Evolutionary conservation across 192 early-diverging fungal species (phyloP), one percentile per base, ranked within the genome.

Genomic region (Backusella sp.): DNA sequence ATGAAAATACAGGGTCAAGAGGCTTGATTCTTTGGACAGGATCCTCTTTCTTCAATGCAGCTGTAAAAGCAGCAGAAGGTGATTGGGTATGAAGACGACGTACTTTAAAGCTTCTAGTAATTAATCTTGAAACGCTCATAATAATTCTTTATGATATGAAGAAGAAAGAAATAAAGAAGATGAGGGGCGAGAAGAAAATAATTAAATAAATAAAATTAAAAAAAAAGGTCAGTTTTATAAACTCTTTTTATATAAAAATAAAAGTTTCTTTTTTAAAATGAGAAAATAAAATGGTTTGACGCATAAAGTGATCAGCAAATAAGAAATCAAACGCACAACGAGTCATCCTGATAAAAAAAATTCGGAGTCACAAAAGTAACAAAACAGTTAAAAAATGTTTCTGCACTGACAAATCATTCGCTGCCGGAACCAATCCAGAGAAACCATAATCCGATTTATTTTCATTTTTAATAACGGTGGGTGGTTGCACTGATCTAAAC

Each of bases 61-160:
- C 34, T 9, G 44, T 34, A 41, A 37, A 35, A 69, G 68, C 37
- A 69, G 68, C 34, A n/a, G 68, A 39, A 69, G 68, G 68, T 23
- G 68, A 39, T 19, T 69, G 68, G 17, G 68, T 69, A 69, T 69
- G 68, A 69, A 69, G 34, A 39, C 68, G 17, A n/a, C 32, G 17
- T 0, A 62, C 56, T 62, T 62, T 62, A 28, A 62, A 28, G 11
- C 26, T 62, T 62, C 56, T 62, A 12, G 19, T 62, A 62, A 62
- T 68, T 36, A 36, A 36, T 68, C 34, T 68, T 68, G 67, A 68
- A 21, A 68, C 68, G 4, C 37, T 68, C 34, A 69, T 35, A 2
- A 69, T 36, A 23, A 68, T 44, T 17, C 42, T 5, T 44, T 14
- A 3, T 17, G 34, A 15, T 32, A 12, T 34, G 6, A n/a, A 65